Conservation (phyloP, 2,329 filamentous ascomycete species). For the Aureobasidium pullulans region DNA sequence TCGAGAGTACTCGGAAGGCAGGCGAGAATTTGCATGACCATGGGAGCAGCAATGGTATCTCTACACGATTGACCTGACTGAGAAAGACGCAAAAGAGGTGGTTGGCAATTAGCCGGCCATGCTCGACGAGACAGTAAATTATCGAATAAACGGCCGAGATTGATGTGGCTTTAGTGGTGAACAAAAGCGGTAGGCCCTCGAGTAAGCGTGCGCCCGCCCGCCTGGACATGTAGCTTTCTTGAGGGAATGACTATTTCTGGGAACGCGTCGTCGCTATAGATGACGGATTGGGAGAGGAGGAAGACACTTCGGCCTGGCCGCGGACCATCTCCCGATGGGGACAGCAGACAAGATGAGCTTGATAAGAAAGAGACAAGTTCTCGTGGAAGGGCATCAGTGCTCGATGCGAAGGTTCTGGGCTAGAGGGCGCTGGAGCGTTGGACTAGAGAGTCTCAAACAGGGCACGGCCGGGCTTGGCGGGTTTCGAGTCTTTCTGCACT, state of each 20-base stretch:
- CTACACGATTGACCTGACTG: background rate
- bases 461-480: conserved; percentile 9
- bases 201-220: background rate
- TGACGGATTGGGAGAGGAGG: background rate
- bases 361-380: background rate
- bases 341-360: background rate
- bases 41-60: background rate
- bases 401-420: background rate
- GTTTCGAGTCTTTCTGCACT: conserved; percentile 12
- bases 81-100: background rate
- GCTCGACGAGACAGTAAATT: background rate
- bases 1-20: background rate
- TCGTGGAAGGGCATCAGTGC: background rate
- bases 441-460: conserved; percentile 11
- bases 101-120: background rate
- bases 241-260: background rate
- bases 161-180: conserved; percentile 5
- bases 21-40: background rate
- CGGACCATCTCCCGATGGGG: background rate
- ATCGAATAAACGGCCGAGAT: conserved; percentile 14
- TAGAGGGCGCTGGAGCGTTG: conserved; percentile 1
- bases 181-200: conserved; percentile 9
- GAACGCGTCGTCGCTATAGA: background rate
- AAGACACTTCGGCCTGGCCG: background rate
- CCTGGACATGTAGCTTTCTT: background rate